Evolutionary conservation across 495 filamentous ascomycete genomes (phyloP).

Genomic region (Aspergillus sclerotioniger): DNA sequence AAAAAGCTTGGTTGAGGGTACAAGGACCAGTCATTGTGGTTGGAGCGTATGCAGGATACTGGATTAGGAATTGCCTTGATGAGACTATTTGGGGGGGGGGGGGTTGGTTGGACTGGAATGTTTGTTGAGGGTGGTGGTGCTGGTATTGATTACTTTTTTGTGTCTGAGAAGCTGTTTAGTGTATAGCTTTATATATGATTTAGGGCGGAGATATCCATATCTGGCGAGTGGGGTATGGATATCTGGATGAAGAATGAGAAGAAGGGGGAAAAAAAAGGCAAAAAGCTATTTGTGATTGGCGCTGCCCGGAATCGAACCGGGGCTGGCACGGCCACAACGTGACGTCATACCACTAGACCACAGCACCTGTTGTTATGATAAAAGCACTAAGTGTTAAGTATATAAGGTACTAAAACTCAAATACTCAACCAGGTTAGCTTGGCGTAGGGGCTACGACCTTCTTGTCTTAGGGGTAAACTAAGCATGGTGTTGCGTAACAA

Average conservation of each 20-base stretch:
- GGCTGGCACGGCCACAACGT: slow-evolving; percentile 70
- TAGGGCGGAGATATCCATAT: too few relatives aligned
- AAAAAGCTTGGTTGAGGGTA: slow-evolving; percentile 16
- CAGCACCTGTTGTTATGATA: slow-evolving; percentile 18
- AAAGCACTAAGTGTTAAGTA: background rate
- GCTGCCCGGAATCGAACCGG: slow-evolving; percentile 72
- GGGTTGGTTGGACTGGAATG: slow-evolving; percentile 8
- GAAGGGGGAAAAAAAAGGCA: slow-evolving; percentile 7
- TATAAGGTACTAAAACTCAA: too few relatives aligned
- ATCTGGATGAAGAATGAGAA: too few relatives aligned
- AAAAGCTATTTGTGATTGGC: slow-evolving; percentile 15
- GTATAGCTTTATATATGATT: too few relatives aligned
- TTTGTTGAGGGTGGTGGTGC: background rate
- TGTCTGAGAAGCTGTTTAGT: too few relatives aligned
- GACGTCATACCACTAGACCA: slow-evolving; percentile 36
- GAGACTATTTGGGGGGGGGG: slow-evolving; percentile 2
- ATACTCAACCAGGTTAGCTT: too few relatives aligned
- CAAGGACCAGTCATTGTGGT: slow-evolving; percentile 2
- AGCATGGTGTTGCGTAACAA: too few relatives aligned
- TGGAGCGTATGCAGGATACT: background rate
- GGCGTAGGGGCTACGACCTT: too few relatives aligned
- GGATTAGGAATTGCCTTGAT: background rate
- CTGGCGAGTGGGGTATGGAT: too few relatives aligned
- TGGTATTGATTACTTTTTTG: too few relatives aligned
- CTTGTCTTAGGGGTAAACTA: too few relatives aligned